Evolutionary conservation across 306 rosid species (phyloP).

Genomic region (Acacia crassicarpa): DNA sequence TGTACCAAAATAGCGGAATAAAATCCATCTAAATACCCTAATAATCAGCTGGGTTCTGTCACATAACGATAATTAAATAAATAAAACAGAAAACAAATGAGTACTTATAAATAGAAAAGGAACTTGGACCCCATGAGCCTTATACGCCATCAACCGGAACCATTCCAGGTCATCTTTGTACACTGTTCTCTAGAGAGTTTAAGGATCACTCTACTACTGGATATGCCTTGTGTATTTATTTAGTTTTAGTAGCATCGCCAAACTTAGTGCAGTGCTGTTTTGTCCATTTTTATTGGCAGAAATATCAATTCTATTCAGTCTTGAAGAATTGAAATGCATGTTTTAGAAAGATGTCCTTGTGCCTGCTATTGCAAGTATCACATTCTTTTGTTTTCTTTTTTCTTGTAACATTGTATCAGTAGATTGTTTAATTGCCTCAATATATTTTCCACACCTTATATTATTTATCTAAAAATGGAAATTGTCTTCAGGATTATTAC

Average conservation of each 20-base stretch:
- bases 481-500: conserved; percentile 68
- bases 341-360: conserved; percentile 7
- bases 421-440: conserved; percentile 1
- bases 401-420: background rate
- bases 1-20: background rate
- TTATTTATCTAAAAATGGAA: conserved; percentile 7
- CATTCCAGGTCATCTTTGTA: background rate
- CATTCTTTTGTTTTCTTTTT: background rate
- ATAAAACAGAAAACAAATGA: background rate
- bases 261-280: background rate
- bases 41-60: background rate
- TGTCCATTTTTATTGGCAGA: background rate
- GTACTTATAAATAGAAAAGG: background rate
- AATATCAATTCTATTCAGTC: conserved; percentile 14
- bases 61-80: background rate
- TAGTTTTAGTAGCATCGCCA: background rate
- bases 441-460: conserved; percentile 15
- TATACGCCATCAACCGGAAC: background rate
- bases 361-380: conserved; percentile 12
- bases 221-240: background rate
- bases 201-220: background rate
- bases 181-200: background rate
- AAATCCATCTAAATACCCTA: background rate
- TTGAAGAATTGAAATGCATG: conserved; percentile 7
- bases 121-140: background rate